Evolutionary conservation across 2,329 filamentous ascomycete genomes (phyloP), one percentile per base, ranked within the genome.

Genomic region (Cercospora janseana): DNA sequence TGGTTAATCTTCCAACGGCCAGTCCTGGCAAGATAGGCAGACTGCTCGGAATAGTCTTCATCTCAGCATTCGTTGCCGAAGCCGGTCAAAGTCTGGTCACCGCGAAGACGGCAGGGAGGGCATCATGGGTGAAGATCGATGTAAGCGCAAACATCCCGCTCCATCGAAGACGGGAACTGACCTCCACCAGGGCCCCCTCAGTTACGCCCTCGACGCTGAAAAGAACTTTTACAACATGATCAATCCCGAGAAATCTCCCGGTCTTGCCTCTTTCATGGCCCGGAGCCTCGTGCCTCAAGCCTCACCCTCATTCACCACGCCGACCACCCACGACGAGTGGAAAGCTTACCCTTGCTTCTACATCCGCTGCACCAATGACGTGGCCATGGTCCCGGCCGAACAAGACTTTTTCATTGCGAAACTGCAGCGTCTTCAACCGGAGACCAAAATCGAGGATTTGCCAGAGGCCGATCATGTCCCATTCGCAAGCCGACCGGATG

Each of bases 31-130:
- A 15, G 12, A 16, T 15, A 3, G 55, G 55, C 3, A 48, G 37
- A 18, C 38, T 60, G n/a, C 37, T 55, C 3, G 51, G 52, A 2
- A 55, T 59, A 4, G 54, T 60, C 37, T 60, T 56, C 43, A 51
- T 60, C 7, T 54, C 58, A 8, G 56, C 58, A 1, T 59, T 60
- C 31, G 51, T 60, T 1, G 49, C 50, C 13, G 55, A 58, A 38
- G 46, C 42, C 26, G 53, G 50, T 6, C 52, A 55, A 24, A 46
- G 32, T 18, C 47, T 58, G 2, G 40, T 58, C 7, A 47, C 53
- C 2, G 49, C 50, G 18, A 51, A 56, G 31, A 35, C 52, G 31
- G 49, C 38, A 1, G 50, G 50, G 4, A 45, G 53, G 21, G 56
- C 56, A n/a, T 50, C 38, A 9, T 58, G 56, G 56, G 53, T 58